Percentiles rank a stretch among this genome's conserved stretches.
These are phyloP conservation scores for Triticum timopheevii DNA, from an alignment of 176 grass and related monocot genomes.

Conservation along the genomic window DNA sequence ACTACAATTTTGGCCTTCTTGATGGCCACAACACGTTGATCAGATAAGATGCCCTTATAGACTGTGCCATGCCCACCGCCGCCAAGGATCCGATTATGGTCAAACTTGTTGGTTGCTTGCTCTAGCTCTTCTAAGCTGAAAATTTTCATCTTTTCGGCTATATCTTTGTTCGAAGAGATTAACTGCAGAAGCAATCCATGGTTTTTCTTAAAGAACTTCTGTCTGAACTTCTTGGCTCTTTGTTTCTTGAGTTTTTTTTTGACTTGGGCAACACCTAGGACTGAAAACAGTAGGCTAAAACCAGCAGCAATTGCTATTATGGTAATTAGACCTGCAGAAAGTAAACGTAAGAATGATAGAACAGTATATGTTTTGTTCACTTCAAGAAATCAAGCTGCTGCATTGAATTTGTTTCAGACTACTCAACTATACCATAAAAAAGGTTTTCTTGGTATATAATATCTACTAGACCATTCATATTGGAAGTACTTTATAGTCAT, in stretches of 20 bases:
- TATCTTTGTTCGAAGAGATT: constrained; percentile 44
- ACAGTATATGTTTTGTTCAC: neutral
- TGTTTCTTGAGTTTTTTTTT: neutral
- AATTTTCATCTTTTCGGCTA: constrained; percentile 35
- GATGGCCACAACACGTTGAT: constrained; percentile 51
- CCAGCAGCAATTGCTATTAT: constrained; percentile 35
- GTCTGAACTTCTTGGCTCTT: constrained; percentile 25
- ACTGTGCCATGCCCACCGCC: constrained; percentile 39
- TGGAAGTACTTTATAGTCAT: no score
- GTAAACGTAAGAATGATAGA: neutral
- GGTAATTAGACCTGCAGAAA: constrained; percentile 27
- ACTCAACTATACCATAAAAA: neutral
- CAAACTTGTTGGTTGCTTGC: constrained; percentile 50
- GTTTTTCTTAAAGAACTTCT: constrained; percentile 42
- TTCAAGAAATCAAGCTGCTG: neutral
- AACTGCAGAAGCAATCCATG: constrained; percentile 45
- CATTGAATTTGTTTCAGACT: neutral
- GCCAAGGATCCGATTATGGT: constrained; percentile 35
- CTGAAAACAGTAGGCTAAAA: constrained; percentile 28
- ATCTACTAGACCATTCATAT: neutral
- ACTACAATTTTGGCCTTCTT: constrained; percentile 47
- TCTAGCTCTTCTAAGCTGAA: constrained; percentile 52
- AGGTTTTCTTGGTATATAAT: neutral
- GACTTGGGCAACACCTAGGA: constrained; percentile 16
- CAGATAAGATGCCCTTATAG: constrained; percentile 44